Conservation (phyloP, 169 alveolate species). For the Babesia divergens region DNA sequence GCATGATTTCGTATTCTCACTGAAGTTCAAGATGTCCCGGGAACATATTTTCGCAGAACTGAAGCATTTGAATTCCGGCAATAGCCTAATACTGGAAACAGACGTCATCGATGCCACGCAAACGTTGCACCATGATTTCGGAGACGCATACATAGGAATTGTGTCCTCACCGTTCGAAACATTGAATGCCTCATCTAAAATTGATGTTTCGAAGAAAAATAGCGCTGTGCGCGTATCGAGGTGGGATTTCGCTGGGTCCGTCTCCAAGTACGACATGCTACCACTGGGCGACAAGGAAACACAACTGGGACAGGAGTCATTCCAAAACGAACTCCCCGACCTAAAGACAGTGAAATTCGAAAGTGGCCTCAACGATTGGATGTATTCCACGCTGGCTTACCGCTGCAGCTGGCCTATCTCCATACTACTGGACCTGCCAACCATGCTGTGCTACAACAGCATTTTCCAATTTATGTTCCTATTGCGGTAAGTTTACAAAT, state of each 20-base stretch:
- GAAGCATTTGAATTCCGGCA: not conserved
- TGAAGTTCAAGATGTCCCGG: not conserved
- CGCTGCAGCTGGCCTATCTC: constrained; percentile 31
- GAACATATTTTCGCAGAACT: not conserved
- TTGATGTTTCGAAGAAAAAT: not conserved
- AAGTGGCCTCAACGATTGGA: constrained; percentile 28
- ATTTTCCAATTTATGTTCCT: constrained; percentile 36
- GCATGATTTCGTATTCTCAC: not conserved
- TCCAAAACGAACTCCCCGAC: constrained; percentile 3
- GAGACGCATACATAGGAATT: constrained; percentile 18
- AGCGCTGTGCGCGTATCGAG: constrained; percentile 11
- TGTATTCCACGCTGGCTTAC: not conserved
- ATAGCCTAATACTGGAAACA: constrained; percentile 10
- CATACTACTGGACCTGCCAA: constrained; percentile 4
- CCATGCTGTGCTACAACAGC: constrained; percentile 33
- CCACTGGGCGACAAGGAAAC: not conserved
- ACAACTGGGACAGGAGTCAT: not conserved
- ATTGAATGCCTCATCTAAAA: not conserved
- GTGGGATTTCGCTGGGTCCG: constrained; percentile 19
- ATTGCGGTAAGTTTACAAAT: constrained; percentile 18
- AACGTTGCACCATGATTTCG: constrained; percentile 15
- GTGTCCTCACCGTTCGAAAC: not conserved
- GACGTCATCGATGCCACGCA: constrained; percentile 34
- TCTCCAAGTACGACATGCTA: not conserved
- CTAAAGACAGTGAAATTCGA: not conserved